Base-by-base conservation (phyloP, 2,329 filamentous ascomycete species). In the Pseudocercospora ulei region DNA sequence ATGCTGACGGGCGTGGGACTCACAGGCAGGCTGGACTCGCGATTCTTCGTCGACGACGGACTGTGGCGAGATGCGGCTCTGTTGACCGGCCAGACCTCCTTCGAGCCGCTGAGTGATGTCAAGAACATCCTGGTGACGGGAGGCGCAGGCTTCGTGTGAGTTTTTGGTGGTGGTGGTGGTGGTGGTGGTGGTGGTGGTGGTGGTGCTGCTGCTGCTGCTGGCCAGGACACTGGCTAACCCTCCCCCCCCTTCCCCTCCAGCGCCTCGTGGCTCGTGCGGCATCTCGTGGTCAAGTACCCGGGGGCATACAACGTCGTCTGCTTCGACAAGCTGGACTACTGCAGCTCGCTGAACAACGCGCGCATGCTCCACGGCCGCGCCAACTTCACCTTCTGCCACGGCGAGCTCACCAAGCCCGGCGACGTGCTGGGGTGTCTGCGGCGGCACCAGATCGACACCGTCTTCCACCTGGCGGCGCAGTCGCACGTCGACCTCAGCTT, bases 381-480 rank as follows among this genome's bases (percentile, higher is more conserved):
- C 38, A 88, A 87, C 62, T 90, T 87, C 60, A 73, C 70, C 18
- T 88, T 88, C 59, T 80, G 83, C 60, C 76, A 82, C 57, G 82
- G 83, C 39, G 81, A 88, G 54, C 76, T 88, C 49, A 85, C 79
- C 19, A 76, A 79, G 48, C 76, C 77, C 1, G 65, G 68, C 4
- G 75, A 82, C 53, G 80, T 88, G 2, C 69, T 81, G 47, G 72
- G 74, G 51, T 83, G 78, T 56, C 71, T 88, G 55, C 71, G 80
- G 58, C 71, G 75, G 44, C 69, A 84, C 64, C 70, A 74, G 20
- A 80, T 88, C 52, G 83, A 88, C 58, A 85, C 81, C 36, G 71
- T 90, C 45, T 76, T 88, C 60, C 82, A 88, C 61, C 86, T 90
- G 54, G 83, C 83, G 2, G 83, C 83, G n/a, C 80, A 86, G 62